Evolutionary conservation across 2,329 filamentous ascomycete genomes (phyloP), one percentile per base, ranked within the genome.

Genomic region (Rhinocladiella similis): DNA sequence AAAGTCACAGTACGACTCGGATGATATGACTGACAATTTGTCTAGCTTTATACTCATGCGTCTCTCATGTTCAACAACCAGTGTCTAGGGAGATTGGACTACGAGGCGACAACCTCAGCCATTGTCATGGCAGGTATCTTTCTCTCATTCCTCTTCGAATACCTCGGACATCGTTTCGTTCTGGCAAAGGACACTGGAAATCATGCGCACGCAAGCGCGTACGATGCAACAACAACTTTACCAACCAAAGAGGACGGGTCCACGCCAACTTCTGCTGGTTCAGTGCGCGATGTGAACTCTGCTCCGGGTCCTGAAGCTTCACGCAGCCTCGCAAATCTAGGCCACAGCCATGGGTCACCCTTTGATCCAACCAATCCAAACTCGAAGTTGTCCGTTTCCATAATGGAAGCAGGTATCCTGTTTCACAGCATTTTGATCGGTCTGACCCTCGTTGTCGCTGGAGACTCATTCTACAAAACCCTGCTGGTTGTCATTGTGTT

Each of bases 51-150:
- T 65, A 90, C 87, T 0, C 88, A 92, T 60, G 87, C 88, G 0
- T 73, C 78, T 6, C 77, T 91, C 25, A 89, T 90, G 85, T 91
- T 92, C 64, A 74, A 69, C 18, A 90, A 88, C 62, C 74, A 84
- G 48, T 92, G 89, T 64, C 72, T 92, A 12, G 84, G 85, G 3
- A 77, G 79, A 6, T 72, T 91, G 2, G 68, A 75, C 4, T 92
- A 89, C 64, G 89, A 92, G 70, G 82, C 77, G 3, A 89, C 85
- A 0, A 83, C 88, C 0, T 82, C 87, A 0, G 84, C 88, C 1
- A 83, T 92, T 39, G 79, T 88, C 46, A 88, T 91, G 83, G 88
- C 84, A 0, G 89, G 89, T 0, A 73, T 90, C 1, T 87, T 91
- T 69, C 62, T 91, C 2, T 86, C 88, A 0, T 91, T 91, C 70